Conservation (phyloP, 208 protist genomes). For the Trypanosoma cruzi region DNA sequence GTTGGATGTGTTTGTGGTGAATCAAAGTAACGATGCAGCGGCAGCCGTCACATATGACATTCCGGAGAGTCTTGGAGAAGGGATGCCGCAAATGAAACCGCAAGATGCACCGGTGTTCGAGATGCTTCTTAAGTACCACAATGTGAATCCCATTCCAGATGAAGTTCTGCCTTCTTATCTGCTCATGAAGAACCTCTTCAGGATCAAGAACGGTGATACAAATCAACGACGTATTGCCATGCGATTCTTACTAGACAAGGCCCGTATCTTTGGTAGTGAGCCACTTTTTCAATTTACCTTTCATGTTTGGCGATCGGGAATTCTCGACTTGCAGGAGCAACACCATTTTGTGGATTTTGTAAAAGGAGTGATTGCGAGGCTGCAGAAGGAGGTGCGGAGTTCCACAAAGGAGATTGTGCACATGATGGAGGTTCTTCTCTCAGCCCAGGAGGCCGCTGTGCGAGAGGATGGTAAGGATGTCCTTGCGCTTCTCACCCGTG, state of each 20-base stretch:
- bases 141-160: slow-evolving; percentile 80
- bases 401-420: slow-evolving; percentile 99
- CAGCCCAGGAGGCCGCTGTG: slow-evolving; percentile 98
- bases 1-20: slow-evolving; percentile 56
- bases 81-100: slow-evolving; percentile 96
- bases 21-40: slow-evolving; percentile 36
- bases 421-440: slow-evolving; percentile 98
- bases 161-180: slow-evolving; percentile 95
- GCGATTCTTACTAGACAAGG: slow-evolving; percentile 98
- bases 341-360: slow-evolving; percentile 99
- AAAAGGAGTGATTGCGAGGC: slow-evolving; percentile 98
- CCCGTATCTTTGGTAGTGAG: slow-evolving; percentile 96
- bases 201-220: slow-evolving; percentile 99
- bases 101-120: slow-evolving; percentile 97
- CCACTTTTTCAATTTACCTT: slow-evolving; percentile 98
- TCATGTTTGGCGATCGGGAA: slow-evolving; percentile 96
- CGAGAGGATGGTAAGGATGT: slow-evolving; percentile 99
- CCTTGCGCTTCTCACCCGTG: slow-evolving; percentile 98
- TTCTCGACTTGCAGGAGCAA: slow-evolving; percentile 98
- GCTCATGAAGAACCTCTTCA: slow-evolving; percentile 98
- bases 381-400: slow-evolving; percentile 96
- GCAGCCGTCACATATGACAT: slow-evolving; percentile 75
- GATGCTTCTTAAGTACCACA: slow-evolving; percentile 94
- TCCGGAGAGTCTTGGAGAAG: slow-evolving; percentile 81
- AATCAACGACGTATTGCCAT: slow-evolving; percentile 96